Percentiles rank a stretch among this genome's conserved stretches.
Conservation (phyloP, 495 filamentous ascomycete genomes). For the Aspergillus homomorphus region DNA sequence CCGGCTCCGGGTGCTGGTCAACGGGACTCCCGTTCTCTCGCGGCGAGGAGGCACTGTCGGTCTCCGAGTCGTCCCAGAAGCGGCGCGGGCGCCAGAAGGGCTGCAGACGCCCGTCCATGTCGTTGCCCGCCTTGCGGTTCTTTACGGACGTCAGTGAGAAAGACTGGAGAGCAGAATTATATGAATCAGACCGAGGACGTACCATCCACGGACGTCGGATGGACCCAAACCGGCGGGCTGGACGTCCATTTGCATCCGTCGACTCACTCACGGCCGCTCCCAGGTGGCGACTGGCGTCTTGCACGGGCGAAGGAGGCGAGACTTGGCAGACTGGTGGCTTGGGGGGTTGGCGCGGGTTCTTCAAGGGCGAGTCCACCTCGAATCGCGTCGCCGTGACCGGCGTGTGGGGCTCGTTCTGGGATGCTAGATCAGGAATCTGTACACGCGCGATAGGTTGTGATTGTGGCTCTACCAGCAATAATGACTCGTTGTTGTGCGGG, state of each 20-base stretch:
- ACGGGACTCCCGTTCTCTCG: conserved; percentile 17
- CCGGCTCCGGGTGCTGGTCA: conserved; percentile 23
- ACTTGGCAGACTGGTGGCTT: conserved; percentile 68
- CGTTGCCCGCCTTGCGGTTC: conserved; percentile 43
- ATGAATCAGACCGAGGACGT: conserved; percentile 56
- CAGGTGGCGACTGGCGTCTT: conserved; percentile 48
- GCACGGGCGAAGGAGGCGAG: conserved; percentile 68
- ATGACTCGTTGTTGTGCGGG: conserved; percentile 81
- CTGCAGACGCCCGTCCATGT: conserved; percentile 59
- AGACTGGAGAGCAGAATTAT: conserved; percentile 37
- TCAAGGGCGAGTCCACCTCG: conserved; percentile 64
- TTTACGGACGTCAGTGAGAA: conserved; percentile 44
- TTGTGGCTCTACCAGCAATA: conserved; percentile 73
- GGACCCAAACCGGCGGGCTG: conserved; percentile 49
- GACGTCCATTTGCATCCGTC: conserved; percentile 40
- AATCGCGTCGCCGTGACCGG: conserved; percentile 39
- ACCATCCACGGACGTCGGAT: conserved; percentile 57
- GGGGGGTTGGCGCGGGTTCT: conserved; percentile 72
- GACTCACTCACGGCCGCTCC: conserved; percentile 36
- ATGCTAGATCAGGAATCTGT: conserved; percentile 23
- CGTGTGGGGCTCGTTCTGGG: conserved; percentile 24
- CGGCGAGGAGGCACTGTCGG: conserved; percentile 35
- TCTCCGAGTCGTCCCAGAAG: conserved; percentile 67
- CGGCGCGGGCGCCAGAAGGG: conserved; percentile 78
- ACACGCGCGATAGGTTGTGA: conserved; percentile 30